Percentiles rank a stretch among this genome's conserved stretches.
Evolutionary conservation across 495 filamentous ascomycete genomes (phyloP).

Genomic region (Neurospora hispaniola): DNA sequence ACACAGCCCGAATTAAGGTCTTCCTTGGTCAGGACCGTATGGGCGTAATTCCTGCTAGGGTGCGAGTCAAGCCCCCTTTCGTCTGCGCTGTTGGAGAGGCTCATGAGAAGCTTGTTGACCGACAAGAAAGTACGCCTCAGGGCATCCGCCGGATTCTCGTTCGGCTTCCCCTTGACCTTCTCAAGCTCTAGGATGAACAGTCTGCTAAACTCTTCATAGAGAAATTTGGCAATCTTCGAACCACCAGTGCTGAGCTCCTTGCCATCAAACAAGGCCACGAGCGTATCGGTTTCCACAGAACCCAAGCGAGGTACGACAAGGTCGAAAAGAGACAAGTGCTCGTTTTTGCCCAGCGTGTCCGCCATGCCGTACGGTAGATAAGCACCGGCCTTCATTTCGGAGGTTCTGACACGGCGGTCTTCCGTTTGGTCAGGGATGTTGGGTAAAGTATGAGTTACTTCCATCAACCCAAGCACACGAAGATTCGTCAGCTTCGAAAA

Average conservation of each 20-base stretch:
- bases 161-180: constrained; percentile 40
- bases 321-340: constrained; percentile 95
- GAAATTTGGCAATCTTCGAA: constrained; percentile 88
- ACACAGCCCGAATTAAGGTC: constrained; percentile 84
- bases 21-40: constrained; percentile 63
- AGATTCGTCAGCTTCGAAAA: constrained; percentile 82
- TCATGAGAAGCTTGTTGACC: constrained; percentile 89
- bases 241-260: constrained; percentile 74
- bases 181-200: constrained; percentile 77
- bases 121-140: constrained; percentile 76
- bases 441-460: constrained; percentile 81
- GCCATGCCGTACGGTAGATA: constrained; percentile 93
- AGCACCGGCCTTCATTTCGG: constrained; percentile 74
- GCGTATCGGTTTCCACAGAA: constrained; percentile 79
- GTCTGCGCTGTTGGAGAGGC: constrained; percentile 72
- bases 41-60: constrained; percentile 20
- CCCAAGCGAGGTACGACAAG: constrained; percentile 90
- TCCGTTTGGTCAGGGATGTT: constrained; percentile 91
- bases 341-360: constrained; percentile 83
- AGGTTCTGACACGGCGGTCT: constrained; percentile 88
- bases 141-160: constrained; percentile 73
- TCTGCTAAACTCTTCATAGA: constrained; percentile 86
- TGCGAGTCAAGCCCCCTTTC: constrained; percentile 52
- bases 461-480: constrained; percentile 87
- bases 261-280: constrained; percentile 92